Evolutionary conservation across 495 filamentous ascomycete species (phyloP), one percentile per base, ranked within the genome.

Genomic region (Chaetomium fimeti): DNA sequence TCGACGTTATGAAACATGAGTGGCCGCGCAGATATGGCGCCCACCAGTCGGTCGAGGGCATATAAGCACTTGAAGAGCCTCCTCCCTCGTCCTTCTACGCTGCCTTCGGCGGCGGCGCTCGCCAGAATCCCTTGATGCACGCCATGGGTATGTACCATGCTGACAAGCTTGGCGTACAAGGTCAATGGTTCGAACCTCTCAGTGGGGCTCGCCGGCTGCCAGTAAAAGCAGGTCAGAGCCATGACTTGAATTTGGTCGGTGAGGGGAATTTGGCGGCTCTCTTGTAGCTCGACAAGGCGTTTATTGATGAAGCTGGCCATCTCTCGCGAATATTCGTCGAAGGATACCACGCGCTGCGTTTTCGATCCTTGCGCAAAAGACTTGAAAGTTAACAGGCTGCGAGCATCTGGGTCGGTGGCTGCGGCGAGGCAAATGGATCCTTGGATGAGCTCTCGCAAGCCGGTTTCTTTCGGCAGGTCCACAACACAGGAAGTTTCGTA

Each of bases 1-100:
- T 91, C 89, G 29, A 83, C 77, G 62, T 91, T 88, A 61, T 87
- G 83, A 66, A 91, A 81, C 27, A 89, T 68, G 49, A 88, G 76
- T 2, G 88, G 87, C 5, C 88, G 79, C 28, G 85, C 88, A 59
- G 85, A 84, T 47, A 88, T 85, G 24, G 83, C 80, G 6, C 84
- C 81, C 62, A 87, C 84, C 43, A 89, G 76, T 45, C 87, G 83
- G 68, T 91, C 89, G 9, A 91, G 69, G 13, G 85, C 83, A 83
- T 87, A 90, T 16, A 91, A 66, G 47, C 84, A 86, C 77, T 86
- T 89, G 62, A 90, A 89, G 0, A 90, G 73, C 5, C 63, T 66
- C 16, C 32, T 64, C 0, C 64, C 62, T 25, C 57, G 38, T 1
- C 20, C 60, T 12, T 54, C 27, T 9, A 25, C 29, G 38, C 54